A percentile compares a stretch with the other conserved stretches of the same genome.
Evolutionary conservation across 768 basidiomycete genomes (phyloP).

Genomic region (Boletellus emodensis): DNA sequence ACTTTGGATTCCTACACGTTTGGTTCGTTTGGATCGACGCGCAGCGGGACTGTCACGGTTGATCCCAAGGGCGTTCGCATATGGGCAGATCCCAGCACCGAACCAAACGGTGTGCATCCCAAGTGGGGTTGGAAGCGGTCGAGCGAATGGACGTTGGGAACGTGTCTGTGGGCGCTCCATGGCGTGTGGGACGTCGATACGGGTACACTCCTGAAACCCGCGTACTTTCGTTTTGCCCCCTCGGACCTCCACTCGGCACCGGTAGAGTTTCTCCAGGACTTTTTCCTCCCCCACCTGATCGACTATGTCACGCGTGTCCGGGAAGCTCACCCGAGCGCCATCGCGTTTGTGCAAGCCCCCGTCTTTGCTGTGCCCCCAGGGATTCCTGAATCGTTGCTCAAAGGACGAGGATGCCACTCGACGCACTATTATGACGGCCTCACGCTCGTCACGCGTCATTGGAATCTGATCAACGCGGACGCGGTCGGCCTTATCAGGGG

Average conservation of each 20-base stretch:
- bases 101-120: constrained; percentile 51
- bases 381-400: constrained; percentile 50
- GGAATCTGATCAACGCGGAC: constrained; percentile 96
- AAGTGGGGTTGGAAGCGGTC: constrained; percentile 86
- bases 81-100: constrained; percentile 63
- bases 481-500: constrained; percentile 89
- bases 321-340: constrained; percentile 68
- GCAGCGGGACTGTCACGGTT: constrained; percentile 70
- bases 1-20: constrained; percentile 83
- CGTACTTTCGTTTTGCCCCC: constrained; percentile 59
- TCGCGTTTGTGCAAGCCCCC: constrained; percentile 88
- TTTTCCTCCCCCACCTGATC: constrained; percentile 72
- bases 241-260: constrained; percentile 20
- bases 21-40: constrained; percentile 69
- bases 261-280: constrained; percentile 72
- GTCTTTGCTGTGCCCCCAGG: constrained; percentile 80
- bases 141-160: constrained; percentile 68
- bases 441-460: constrained; percentile 87
- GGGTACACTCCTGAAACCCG: constrained; percentile 60
- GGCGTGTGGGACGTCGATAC: constrained; percentile 83
- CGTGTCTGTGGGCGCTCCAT: constrained; percentile 83
- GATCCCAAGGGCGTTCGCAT: constrained; percentile 79
- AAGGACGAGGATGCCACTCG: constrained; percentile 68
- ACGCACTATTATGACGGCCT: constrained; percentile 95
- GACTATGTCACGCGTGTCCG: constrained; percentile 58